Conservation (phyloP, 2,329 filamentous ascomycete genomes). For the Bertia moriformis region DNA sequence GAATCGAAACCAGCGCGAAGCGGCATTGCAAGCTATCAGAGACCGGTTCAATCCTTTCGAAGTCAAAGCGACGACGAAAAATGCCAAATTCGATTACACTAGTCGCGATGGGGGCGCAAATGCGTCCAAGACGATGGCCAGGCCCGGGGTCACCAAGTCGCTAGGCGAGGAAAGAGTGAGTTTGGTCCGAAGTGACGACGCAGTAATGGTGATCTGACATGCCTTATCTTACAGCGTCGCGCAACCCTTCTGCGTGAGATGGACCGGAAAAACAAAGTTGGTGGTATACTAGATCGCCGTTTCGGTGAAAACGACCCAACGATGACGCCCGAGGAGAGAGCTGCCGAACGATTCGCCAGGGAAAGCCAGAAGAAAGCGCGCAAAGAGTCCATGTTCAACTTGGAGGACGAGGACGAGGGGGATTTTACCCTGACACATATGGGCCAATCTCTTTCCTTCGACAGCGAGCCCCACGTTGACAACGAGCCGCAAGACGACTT, state of each 20-base stretch:
- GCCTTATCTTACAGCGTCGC: constrained; percentile 36
- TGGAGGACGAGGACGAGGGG: constrained; percentile 58
- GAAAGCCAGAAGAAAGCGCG: constrained; percentile 68
- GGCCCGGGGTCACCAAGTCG: constrained; percentile 74
- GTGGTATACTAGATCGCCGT: constrained; percentile 79
- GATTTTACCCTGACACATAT: constrained; percentile 66
- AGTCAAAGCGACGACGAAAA: constrained; percentile 64
- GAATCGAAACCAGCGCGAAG: constrained; percentile 62
- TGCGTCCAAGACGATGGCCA: constrained; percentile 39
- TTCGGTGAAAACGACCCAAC: constrained; percentile 92
- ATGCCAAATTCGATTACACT: constrained; percentile 74
- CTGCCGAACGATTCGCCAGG: constrained; percentile 75
- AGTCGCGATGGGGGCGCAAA: constrained; percentile 41
- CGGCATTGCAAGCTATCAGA: constrained; percentile 70
- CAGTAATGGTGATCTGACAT: not conserved
- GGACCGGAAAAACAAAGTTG: constrained; percentile 76
- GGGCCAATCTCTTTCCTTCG: constrained; percentile 57
- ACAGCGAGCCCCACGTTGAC: constrained; percentile 24
- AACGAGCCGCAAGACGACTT: constrained; percentile 54
- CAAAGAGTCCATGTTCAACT: constrained; percentile 70
- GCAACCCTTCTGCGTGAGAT: constrained; percentile 80
- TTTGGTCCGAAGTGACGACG: constrained; percentile 6
- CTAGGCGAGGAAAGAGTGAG: constrained; percentile 69
- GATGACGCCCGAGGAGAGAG: constrained; percentile 86
- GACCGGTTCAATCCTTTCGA: constrained; percentile 98